Conservation (phyloP, 192 early-diverging fungal species). For the Coemansia sp. region DNA sequence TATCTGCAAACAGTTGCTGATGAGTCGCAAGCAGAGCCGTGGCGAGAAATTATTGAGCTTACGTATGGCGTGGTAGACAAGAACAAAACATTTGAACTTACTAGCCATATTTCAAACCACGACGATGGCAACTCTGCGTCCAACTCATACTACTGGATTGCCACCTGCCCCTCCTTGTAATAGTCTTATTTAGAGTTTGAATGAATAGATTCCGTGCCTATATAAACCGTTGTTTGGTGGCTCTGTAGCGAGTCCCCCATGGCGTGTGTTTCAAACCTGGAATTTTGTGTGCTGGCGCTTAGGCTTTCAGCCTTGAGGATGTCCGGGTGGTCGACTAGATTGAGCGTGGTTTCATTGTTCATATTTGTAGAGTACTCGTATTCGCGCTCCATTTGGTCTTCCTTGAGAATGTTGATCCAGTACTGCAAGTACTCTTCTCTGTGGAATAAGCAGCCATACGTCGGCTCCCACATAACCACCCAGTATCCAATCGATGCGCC, state of each 20-base stretch:
- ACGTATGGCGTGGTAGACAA: constrained; percentile 48
- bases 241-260: no score
- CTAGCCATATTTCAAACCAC: constrained; percentile 18
- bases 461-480: constrained; percentile 43
- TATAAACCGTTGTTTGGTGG: no score
- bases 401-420: constrained; percentile 39
- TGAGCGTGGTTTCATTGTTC: constrained; percentile 20
- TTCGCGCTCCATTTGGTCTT: constrained; percentile 27
- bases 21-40: constrained; percentile 20
- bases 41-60: constrained; percentile 50
- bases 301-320: constrained; percentile 2
- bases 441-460: constrained; percentile 36
- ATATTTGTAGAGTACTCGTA: constrained; percentile 30
- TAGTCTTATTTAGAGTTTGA: no score
- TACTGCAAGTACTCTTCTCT: constrained; percentile 38
- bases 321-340: constrained; percentile 12
- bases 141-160: constrained; percentile 55
- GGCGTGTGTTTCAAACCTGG: no score
- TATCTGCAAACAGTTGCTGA: constrained; percentile 19
- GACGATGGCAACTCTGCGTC: constrained; percentile 57
- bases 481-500: constrained; percentile 32
- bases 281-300: not conserved
- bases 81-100: constrained; percentile 21
- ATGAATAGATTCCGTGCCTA: no score
- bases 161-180: constrained; percentile 15